phyloP scores from a whole-genome alignment of 805 yeast species.

The Torulaspora gathmanii region DNA sequence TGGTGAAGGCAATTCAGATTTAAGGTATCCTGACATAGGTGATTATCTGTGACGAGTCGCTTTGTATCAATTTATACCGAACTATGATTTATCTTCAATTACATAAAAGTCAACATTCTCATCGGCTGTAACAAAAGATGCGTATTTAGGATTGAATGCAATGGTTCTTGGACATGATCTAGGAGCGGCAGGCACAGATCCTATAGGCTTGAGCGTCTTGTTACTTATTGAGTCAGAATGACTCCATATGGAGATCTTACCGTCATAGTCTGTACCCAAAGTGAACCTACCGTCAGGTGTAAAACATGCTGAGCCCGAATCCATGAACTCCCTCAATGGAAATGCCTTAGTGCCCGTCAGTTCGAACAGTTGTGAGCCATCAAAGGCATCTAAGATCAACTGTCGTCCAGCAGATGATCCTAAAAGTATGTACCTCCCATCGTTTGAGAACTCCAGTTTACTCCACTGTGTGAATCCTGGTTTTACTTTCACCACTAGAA shows the following conservation, averaged over 20 bases:
- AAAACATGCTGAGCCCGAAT: slow-evolving; percentile 54
- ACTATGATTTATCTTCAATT: slow-evolving; percentile 21
- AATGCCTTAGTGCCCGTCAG: slow-evolving; percentile 48
- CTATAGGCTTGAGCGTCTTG: slow-evolving; percentile 26
- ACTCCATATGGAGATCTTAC: slow-evolving; percentile 52
- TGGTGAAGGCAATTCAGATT: slow-evolving; percentile 62
- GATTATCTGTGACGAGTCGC: slow-evolving; percentile 28
- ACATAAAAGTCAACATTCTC: slow-evolving; percentile 37
- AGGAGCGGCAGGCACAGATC: slow-evolving; percentile 30
- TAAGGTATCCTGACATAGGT: slow-evolving; percentile 58
- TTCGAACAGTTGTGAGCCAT: slow-evolving; percentile 47
- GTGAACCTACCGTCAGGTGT: slow-evolving; percentile 65
- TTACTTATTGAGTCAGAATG: slow-evolving; percentile 32
- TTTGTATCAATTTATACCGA: not conserved
- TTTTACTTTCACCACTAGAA: slow-evolving; percentile 42
- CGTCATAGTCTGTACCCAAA: slow-evolving; percentile 56
- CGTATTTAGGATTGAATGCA: slow-evolving; percentile 40
- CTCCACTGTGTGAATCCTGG: slow-evolving; percentile 44
- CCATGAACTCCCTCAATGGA: slow-evolving; percentile 42
- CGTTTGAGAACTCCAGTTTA: slow-evolving; percentile 73
- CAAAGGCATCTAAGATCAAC: slow-evolving; percentile 64
- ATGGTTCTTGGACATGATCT: slow-evolving; percentile 40
- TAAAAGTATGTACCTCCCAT: slow-evolving; percentile 60
- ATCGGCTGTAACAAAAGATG: slow-evolving; percentile 39
- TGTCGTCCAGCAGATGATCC: slow-evolving; percentile 54